Base-by-base conservation (phyloP, 768 basidiomycete species). In the Kwoniella bestiolae region DNA sequence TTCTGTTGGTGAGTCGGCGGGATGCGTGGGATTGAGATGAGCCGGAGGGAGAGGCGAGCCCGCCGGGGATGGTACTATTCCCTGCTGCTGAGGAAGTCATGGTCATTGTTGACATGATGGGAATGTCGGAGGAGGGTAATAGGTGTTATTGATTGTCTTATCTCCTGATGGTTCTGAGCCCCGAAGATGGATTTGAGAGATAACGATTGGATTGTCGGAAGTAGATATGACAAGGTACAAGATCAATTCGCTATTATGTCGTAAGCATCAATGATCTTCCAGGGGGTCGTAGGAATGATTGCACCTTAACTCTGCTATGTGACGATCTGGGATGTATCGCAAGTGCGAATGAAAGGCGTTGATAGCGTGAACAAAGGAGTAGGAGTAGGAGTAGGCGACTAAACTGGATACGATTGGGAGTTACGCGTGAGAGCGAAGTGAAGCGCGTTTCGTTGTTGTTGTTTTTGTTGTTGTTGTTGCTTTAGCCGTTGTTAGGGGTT, bases 1-100 rank as follows among this genome's bases (percentile, higher is more conserved):
- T 96, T 80, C 94, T 84, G 84, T 93, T 93, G 28, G 76, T 77
- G 28, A 76, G 56, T 29, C 77, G 59, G 21, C 53, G 23, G 29
- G 46, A 52, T 45, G 62, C 53, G 56, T 49, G 63, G 8, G 52
- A 60, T 21, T 60, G 53, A 11, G 53, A 34, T 35, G 66, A 67
- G 14, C 60, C 66, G 47, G 60, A 47, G 9, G 59, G 66, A 16
- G 59, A 67, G 16, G 52, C 25, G 21, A 67, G 53, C 29, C 62
- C 52, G 12, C 44, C 58, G 29, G 53, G 63, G 38, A 38, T 50
- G 38, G 32, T 41, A 18, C 12, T 41, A 41, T 18, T 18, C 5
- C 38, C 46, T 4, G 18, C 46, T n/a, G 51, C 34, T 1, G 67
- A 53, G 32, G 63, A 31, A 5, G 67, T 58, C 56, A 68, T 64